A percentile compares a stretch with the other conserved stretches of the same genome.
Conservation (phyloP, 305 asterid genomes). For the Fraxinus latifolia region DNA sequence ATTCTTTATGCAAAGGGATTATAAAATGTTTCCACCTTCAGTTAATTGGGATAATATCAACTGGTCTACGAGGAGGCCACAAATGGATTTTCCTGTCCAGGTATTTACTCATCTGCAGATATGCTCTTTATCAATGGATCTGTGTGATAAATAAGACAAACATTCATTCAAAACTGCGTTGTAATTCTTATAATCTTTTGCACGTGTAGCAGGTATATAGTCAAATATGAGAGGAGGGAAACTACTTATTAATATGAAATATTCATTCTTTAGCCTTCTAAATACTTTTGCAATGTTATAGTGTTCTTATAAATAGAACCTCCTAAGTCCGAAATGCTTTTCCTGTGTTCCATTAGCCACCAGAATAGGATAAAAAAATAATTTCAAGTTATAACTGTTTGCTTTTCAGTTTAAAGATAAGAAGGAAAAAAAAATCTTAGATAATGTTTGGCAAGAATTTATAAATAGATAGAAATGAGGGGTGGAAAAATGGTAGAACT, state of each 20-base stretch:
- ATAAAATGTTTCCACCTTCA: slow-evolving; percentile 95
- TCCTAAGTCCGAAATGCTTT: background rate
- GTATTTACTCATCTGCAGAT: slow-evolving; percentile 31
- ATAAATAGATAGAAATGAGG: background rate
- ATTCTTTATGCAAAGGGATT: slow-evolving; percentile 89
- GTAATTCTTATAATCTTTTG: background rate
- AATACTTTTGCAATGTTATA: background rate
- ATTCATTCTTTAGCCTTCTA: background rate
- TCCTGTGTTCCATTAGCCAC: slow-evolving; percentile 5
- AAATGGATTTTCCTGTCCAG: slow-evolving; percentile 94
- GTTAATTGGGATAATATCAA: slow-evolving; percentile 89
- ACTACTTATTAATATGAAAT: background rate
- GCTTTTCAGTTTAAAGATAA: slow-evolving; percentile 3
- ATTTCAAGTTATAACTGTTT: background rate
- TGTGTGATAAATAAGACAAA: background rate
- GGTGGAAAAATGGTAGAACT: background rate
- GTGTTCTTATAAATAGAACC: background rate
- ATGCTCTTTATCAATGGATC: background rate
- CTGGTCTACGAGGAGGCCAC: slow-evolving; percentile 89
- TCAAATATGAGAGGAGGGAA: background rate
- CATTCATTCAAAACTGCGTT: background rate
- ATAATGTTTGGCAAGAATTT: background rate
- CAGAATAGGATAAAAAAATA: background rate
- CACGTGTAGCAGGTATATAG: background rate
- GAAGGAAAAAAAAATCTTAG: background rate